Evolutionary conservation across 2,329 filamentous ascomycete genomes (phyloP).

Genomic region (Aureobasidium sp.): DNA sequence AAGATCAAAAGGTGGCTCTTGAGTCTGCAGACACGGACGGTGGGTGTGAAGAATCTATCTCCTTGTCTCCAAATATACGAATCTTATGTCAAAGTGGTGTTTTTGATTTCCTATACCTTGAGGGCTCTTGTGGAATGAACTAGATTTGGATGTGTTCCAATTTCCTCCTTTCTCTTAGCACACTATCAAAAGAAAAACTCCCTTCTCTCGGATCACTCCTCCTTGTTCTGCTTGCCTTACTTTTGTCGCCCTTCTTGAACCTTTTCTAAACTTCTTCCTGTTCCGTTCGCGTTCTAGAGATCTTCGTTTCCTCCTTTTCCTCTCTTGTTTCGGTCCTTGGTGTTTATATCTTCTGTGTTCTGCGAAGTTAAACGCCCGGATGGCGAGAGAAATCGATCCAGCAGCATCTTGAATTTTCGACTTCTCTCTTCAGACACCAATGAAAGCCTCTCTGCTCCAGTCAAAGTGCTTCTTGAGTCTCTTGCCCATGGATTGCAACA

Average conservation of each 20-base stretch:
- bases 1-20: neutral
- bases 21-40: neutral
- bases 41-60: neutral
- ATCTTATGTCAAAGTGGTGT: conserved; percentile 1
- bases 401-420: too few relatives aligned
- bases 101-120: neutral
- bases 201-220: neutral
- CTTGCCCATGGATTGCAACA: conserved; percentile 12
- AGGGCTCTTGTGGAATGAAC: neutral
- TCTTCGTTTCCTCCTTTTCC: neutral
- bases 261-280: neutral
- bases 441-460: neutral
- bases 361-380: too few relatives aligned
- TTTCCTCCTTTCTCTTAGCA: neutral
- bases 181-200: neutral
- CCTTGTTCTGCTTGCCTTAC: neutral
- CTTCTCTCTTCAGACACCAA: neutral
- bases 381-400: too few relatives aligned
- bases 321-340: neutral
- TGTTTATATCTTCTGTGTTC: neutral
- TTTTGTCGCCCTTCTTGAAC: neutral
- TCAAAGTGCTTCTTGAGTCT: neutral
- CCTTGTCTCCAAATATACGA: neutral
- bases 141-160: neutral
- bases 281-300: neutral